These are phyloP conservation scores for Nyctanthes arbortristis DNA, from an alignment of 257 asterid genomes.

Conservation along the genomic window DNA sequence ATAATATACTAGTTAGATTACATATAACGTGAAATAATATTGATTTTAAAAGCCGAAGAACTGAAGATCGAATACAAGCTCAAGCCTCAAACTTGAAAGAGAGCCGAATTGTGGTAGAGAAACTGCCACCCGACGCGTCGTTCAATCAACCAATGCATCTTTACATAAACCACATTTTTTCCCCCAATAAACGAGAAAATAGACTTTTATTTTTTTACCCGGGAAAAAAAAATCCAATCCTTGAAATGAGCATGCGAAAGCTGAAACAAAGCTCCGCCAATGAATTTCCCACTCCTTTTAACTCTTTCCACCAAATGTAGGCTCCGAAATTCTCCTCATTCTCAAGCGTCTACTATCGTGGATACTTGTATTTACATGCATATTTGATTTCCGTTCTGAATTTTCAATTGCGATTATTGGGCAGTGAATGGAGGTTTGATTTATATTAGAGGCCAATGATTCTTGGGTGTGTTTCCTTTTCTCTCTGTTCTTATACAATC, in stretches of 20 bases:
- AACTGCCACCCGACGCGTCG: background rate
- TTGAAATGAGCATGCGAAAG: background rate
- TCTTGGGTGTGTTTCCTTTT: constrained; percentile 33
- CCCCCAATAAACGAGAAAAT: background rate
- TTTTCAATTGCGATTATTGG: constrained; percentile 27
- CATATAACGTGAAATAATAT: too few species aligned
- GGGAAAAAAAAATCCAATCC: constrained; percentile 4
- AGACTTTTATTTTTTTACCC: background rate
- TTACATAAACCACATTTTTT: constrained; percentile 31
- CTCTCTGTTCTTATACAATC: background rate
- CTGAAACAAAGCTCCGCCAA: constrained; percentile 18
- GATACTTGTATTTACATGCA: background rate
- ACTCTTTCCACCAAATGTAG: constrained; percentile 21
- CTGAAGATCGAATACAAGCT: too few species aligned
- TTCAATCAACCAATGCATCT: constrained; percentile 13
- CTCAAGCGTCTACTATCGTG: background rate
- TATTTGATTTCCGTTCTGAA: background rate
- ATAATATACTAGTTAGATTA: too few species aligned
- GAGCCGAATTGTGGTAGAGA: background rate
- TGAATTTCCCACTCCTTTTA: constrained; percentile 28
- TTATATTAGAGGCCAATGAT: constrained; percentile 30
- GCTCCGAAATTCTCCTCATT: constrained; percentile 28
- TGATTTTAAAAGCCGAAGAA: too few species aligned
- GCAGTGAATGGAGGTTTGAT: constrained; percentile 24
- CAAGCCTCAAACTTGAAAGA: too few species aligned